Evolutionary conservation across 768 basidiomycete species (phyloP), one percentile per base, ranked within the genome.

Genomic region (Megacollybia marginata): DNA sequence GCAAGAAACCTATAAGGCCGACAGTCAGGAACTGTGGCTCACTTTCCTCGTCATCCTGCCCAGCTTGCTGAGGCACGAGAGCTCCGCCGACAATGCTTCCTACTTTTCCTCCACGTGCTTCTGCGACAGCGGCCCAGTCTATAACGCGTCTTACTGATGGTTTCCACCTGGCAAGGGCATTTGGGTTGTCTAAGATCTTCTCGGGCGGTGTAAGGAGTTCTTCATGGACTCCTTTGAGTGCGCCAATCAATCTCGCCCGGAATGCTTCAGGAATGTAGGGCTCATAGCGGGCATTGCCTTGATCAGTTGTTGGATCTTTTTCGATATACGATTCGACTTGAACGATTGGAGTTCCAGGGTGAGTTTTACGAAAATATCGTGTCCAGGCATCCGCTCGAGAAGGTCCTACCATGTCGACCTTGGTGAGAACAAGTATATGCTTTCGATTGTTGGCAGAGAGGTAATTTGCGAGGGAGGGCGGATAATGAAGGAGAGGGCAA

Each of bases 401-500:
- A 11, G 78, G 75, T 13, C 91, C 89, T 6, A 87, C 74, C 34
- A 97, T 85, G 66, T 95, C 95, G 18, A 83, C 81, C 63, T 97
- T 94, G 15, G 92, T 93, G 9, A 94, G 74, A 45, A 92, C 83
- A 40, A 94, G 74, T 46, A 94, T 80, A 49, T 83, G 67, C 52
- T 69, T 75, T 23, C 61, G 69, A 56, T 71, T 67, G 16, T 63
- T 61, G 23, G 23, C 23, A 2, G 23, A 28, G 33, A 96, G 76
- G 67, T 88, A 86, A 4, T 69, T 53, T 13, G 78, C 67, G 36
- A 98, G 78, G 0, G 92, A 90, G 1, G 85, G 77, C 1, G 93
- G 92, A 57, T 83, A 85, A 64, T 96, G 94, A 2, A 96, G 67
- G 0, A 83, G 76, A 0, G 95, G 93, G 60, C 90, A 93, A 36